Base-by-base conservation (phyloP, 2,329 filamentous ascomycete species). In the Davidsoniella australis region DNA sequence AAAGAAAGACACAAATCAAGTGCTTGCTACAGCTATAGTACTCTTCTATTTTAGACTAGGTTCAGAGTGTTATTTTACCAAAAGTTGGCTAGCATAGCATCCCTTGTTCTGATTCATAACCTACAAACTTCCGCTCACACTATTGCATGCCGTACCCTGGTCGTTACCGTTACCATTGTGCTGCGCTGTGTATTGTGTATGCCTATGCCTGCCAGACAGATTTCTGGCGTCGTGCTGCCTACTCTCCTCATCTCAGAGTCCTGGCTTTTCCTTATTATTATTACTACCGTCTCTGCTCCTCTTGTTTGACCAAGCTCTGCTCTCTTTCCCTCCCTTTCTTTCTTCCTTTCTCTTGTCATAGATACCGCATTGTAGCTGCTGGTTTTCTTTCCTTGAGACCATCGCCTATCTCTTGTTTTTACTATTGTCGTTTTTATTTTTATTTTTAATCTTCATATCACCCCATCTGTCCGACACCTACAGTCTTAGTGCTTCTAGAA, bases 401-500 rank as follows among this genome's bases (percentile, higher is more conserved):
- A 20, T 20, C 18, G 18, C 18, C 17, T 42, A 42, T 42, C 18
- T 42, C 41, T 42, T 42, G 41, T 20, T 42, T 42, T 42, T 23
- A 23, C 41, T 20, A 23, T 20, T 42, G 17, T 24, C 10, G 16
- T 16, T 41, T 20, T 17, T 20, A 23, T 20, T 42, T 9, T 24
- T 4, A 8, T 16, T 41, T 20, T 17, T 20, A 12, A 41, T 17
- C 20, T 23, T 23, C 29, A 33, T 12, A 33, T 9, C 29, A 10
- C 29, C 8, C 4, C 12, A 33, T 33, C 6, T 9, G 29, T 33
- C 29, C 29, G 29, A 33, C 29, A 33, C 20, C 42, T 48, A 41
- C 39, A 48, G 43, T 36, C 29, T 43, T 47, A 33, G 43, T 44
- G 37, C 29, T 46, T 47, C 43, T 47, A 46, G 47, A 49, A 50